Percentiles rank a stretch among this genome's conserved stretches.
Evolutionary conservation across 1,284 basidiomycete species (phyloP).

Genomic region (Xanthoconium separans): DNA sequence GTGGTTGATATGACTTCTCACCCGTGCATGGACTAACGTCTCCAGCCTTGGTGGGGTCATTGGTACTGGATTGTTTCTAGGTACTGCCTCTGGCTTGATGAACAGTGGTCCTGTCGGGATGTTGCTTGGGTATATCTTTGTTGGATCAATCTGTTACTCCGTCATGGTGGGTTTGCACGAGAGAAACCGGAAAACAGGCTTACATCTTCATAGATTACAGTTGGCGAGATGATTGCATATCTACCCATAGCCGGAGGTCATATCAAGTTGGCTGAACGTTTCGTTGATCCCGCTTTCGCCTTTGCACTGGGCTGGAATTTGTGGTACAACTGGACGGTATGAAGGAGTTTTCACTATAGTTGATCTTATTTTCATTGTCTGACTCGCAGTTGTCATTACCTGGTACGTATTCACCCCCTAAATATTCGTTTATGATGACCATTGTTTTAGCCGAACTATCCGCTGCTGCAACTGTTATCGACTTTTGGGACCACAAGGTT

Average conservation of each 20-base stretch:
- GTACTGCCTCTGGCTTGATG: constrained; percentile 26
- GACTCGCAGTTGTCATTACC: constrained; percentile 20
- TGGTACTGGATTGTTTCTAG: constrained; percentile 46
- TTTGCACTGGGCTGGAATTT: constrained; percentile 70
- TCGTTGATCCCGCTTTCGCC: constrained; percentile 64
- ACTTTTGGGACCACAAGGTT: constrained; percentile 48
- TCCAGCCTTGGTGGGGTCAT: constrained; percentile 40
- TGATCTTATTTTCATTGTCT: background rate
- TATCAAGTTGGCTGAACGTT: constrained; percentile 64
- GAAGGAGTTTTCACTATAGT: constrained; percentile 29
- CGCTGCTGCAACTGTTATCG: constrained; percentile 60
- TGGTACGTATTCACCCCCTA: constrained; percentile 7
- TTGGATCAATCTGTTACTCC: constrained; percentile 29
- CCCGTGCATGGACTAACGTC: background rate
- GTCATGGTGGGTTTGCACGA: constrained; percentile 17
- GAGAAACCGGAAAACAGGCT: background rate
- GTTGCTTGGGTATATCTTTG: constrained; percentile 29
- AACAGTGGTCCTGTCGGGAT: constrained; percentile 30
- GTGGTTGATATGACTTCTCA: constrained; percentile 1
- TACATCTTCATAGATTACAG: constrained; percentile 14
- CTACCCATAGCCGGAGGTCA: constrained; percentile 53
- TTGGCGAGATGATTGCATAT: constrained; percentile 36
- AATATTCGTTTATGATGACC: background rate
- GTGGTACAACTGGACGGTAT: constrained; percentile 53
- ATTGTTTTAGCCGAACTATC: constrained; percentile 50